Conservation (phyloP, 1,139 yeast genomes). For the Yamadazyma oceani region DNA sequence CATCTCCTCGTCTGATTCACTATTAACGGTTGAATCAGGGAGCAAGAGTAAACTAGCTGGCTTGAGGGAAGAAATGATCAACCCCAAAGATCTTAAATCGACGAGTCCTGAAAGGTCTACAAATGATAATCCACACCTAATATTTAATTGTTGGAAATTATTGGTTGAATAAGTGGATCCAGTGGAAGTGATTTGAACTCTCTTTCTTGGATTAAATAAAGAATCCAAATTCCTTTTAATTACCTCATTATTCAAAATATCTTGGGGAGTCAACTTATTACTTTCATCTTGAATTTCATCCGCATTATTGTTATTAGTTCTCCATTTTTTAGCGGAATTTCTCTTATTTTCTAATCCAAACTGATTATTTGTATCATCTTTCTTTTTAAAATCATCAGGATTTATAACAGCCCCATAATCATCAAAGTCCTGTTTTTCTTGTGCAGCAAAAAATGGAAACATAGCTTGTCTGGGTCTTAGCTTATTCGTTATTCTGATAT, state of each 20-base stretch:
- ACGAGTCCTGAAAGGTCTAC: slow-evolving; percentile 85
- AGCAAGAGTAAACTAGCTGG: slow-evolving; percentile 71
- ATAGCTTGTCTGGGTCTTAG: slow-evolving; percentile 66
- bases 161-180: slow-evolving; percentile 20
- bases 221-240: slow-evolving; percentile 56
- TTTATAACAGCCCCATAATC: slow-evolving; percentile 83
- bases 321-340: slow-evolving; percentile 40
- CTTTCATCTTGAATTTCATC: slow-evolving; percentile 22
- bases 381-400: slow-evolving; percentile 61
- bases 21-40: slow-evolving; percentile 42
- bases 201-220: slow-evolving; percentile 54
- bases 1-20: slow-evolving; percentile 17
- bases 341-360: slow-evolving; percentile 36
- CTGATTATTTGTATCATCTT: slow-evolving; percentile 46
- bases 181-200: slow-evolving; percentile 28
- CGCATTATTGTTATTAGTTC: slow-evolving; percentile 19
- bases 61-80: slow-evolving; percentile 76
- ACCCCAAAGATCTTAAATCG: slow-evolving; percentile 77
- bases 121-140: slow-evolving; percentile 72
- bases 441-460: slow-evolving; percentile 66
- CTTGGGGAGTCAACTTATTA: slow-evolving; percentile 45
- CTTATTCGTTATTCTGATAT: slow-evolving; percentile 59
- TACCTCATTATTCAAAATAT: slow-evolving; percentile 41
- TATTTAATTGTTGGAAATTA: slow-evolving; percentile 36
- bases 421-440: slow-evolving; percentile 58